Conservation (phyloP, 768 basidiomycete genomes). For the Leccinum truebloodii region DNA sequence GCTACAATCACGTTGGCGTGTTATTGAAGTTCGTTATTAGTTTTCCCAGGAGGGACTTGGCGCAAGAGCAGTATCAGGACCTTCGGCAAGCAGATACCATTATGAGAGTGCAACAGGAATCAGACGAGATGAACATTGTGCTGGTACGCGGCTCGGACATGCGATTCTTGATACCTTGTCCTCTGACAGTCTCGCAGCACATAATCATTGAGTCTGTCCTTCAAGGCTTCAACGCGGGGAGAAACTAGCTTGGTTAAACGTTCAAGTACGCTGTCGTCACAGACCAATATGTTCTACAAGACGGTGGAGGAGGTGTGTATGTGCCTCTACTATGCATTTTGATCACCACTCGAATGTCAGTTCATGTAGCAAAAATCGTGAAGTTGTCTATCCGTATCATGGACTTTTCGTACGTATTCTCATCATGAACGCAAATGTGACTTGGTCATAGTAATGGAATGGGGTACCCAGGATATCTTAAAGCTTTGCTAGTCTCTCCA, state of each 20-base stretch:
- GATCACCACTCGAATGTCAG: constrained; percentile 9
- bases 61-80: constrained; percentile 75
- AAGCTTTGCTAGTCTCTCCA: not conserved
- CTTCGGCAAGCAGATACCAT: constrained; percentile 98
- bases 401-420: constrained; percentile 21
- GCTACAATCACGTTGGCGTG: too few relatives aligned
- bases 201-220: constrained; percentile 98
- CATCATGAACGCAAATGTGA: constrained; percentile 5
- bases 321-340: not conserved
- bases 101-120: constrained; percentile 96
- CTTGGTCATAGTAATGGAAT: not conserved
- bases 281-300: constrained; percentile 99
- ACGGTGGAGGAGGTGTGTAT: constrained; percentile 91
- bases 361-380: constrained; percentile 86
- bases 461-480: not conserved
- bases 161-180: not conserved
- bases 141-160: constrained; percentile 55
- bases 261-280: constrained; percentile 81
- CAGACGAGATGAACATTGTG: constrained; percentile 86
- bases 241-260: constrained; percentile 94
- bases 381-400: constrained; percentile 74
- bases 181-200: constrained; percentile 56
- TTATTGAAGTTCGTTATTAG: too few relatives aligned
- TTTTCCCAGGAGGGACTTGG: too few relatives aligned
- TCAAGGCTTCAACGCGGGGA: constrained; percentile 93